phyloP scores from a whole-genome alignment of 2,329 filamentous ascomycete genomes.

The Neopestalotiopsis rosae region DNA sequence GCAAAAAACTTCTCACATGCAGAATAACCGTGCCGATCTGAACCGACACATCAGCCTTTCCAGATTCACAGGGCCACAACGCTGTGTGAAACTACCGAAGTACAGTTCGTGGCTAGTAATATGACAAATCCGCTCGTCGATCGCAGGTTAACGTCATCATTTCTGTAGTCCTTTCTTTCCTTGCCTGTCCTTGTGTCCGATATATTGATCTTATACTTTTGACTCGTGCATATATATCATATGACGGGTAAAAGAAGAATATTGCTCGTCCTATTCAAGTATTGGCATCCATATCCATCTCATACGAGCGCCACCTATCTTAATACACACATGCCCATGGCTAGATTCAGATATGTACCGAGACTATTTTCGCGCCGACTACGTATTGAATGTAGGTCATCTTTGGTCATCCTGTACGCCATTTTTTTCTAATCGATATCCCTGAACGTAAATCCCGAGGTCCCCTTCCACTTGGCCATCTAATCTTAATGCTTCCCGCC shows the following conservation, averaged over 20 bases:
- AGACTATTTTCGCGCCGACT: neutral
- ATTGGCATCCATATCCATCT: neutral
- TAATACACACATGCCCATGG: neutral
- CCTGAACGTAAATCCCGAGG: neutral
- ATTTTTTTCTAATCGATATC: neutral
- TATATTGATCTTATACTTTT: neutral
- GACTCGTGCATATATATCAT: neutral
- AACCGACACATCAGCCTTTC: neutral
- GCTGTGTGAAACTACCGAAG: neutral
- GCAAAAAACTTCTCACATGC: neutral
- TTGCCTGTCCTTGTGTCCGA: neutral
- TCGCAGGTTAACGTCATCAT: neutral
- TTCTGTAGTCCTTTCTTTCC: neutral
- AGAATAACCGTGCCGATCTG: neutral
- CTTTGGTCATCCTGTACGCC: too few relatives aligned
- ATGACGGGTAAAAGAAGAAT: too few relatives aligned
- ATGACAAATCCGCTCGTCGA: neutral
- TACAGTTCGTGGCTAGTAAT: neutral
- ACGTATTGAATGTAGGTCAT: too few relatives aligned
- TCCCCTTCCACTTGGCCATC: neutral
- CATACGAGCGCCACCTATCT: neutral
- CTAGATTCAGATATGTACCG: neutral
- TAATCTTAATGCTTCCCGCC: conserved; percentile 2
- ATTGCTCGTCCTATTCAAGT: too few relatives aligned
- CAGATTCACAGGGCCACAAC: neutral